These are phyloP conservation scores for Solanum gracilifrons DNA, from an alignment of 257 asterid species.

Conservation along the genomic window DNA sequence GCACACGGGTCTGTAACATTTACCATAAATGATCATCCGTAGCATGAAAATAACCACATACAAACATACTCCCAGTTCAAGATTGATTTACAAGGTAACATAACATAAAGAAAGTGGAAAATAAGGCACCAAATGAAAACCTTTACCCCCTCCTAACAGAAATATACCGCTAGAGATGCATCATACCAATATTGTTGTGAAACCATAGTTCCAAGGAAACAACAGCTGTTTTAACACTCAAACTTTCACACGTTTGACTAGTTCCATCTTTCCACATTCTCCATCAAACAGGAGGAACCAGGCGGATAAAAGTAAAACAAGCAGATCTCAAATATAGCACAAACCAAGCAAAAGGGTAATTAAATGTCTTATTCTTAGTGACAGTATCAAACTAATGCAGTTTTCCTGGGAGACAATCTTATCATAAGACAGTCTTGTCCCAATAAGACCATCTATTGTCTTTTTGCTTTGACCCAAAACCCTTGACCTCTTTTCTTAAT, in stretches of 20 bases:
- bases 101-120: not conserved
- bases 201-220: not conserved
- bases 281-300: not conserved
- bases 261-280: not conserved
- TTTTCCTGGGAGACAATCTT: not conserved
- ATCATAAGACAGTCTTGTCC: not conserved
- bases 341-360: not conserved
- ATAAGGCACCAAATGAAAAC: not conserved
- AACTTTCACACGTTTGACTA: not conserved
- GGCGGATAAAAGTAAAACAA: not conserved
- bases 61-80: not conserved
- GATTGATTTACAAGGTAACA: not conserved
- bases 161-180: not conserved
- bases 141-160: not conserved
- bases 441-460: not conserved
- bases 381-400: not conserved
- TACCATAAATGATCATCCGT: not conserved
- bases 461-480: not conserved
- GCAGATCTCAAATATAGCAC: not conserved
- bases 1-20: constrained; percentile 39
- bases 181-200: not conserved
- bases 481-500: not conserved
- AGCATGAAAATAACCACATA: not conserved
- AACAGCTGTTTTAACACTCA: not conserved
- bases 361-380: not conserved